Evolutionary conservation across 1,139 yeast species (phyloP).

Genomic region (Scheffersomyces quercinus): DNA sequence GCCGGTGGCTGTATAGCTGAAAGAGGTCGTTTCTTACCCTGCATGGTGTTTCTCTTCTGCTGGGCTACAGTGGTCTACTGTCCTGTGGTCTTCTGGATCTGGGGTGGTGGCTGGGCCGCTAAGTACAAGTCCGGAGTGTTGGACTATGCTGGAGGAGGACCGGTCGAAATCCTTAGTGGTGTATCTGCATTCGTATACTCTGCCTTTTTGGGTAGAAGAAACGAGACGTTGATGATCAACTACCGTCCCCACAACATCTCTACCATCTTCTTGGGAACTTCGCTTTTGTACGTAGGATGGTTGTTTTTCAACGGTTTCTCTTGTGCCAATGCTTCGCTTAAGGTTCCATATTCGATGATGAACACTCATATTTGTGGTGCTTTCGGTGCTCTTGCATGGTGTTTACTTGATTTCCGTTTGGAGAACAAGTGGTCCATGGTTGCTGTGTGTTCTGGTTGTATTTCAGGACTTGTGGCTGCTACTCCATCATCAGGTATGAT

Average conservation of each 20-base stretch:
- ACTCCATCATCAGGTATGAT: conserved; percentile 93
- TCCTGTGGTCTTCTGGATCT: conserved; percentile 92
- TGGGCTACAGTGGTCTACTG: conserved; percentile 94
- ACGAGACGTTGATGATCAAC: conserved; percentile 80
- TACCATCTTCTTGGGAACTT: conserved; percentile 77
- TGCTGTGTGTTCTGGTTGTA: conserved; percentile 91
- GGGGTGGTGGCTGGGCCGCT: conserved; percentile 95
- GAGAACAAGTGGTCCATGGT: conserved; percentile 94
- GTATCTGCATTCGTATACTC: conserved; percentile 87
- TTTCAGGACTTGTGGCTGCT: conserved; percentile 94
- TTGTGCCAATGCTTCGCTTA: conserved; percentile 61
- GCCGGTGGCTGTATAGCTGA: conserved; percentile 92
- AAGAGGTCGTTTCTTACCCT: conserved; percentile 86
- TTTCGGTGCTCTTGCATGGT: conserved; percentile 92
- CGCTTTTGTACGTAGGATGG: conserved; percentile 75
- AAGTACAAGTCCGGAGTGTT: conserved; percentile 77
- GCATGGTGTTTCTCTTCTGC: conserved; percentile 74
- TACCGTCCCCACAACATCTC: conserved; percentile 95
- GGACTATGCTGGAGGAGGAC: conserved; percentile 98
- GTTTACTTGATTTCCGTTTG: conserved; percentile 80
- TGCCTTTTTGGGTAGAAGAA: conserved; percentile 78
- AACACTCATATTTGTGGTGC: conserved; percentile 90
- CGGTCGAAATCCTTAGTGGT: conserved; percentile 91
- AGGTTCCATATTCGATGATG: conserved; percentile 82
- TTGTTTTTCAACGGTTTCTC: conserved; percentile 86